Evolutionary conservation across 2,329 filamentous ascomycete species (phyloP), one percentile per base, ranked within the genome.

Genomic region (Sodiomyces alkalinus): DNA sequence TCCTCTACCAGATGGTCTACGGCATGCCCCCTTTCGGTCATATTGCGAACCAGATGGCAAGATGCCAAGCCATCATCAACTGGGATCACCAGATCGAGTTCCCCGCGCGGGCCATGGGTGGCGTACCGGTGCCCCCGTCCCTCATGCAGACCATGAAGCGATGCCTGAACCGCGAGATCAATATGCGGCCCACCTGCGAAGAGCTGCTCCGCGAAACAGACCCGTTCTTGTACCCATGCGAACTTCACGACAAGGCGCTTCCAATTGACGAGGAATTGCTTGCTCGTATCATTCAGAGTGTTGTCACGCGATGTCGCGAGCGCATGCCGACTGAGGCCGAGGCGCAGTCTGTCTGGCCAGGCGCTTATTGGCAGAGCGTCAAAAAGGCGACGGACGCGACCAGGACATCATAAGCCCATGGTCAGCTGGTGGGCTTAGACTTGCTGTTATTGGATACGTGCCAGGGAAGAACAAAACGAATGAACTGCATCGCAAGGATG

Each of bases 1-100:
- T 98, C 35, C 62, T 98, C 10, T 98, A 92, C 56, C 87, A 96
- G 49, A 92, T 98, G 80, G 81, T 87, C 1, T 98, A 98, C 47
- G 90, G 90, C n/a, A 68, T 78, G n/a, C 80, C 83, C 4, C 90
- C 90, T 0, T 98, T 98, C 46, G 85, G 78, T 10, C 86, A 96
- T 47, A 92, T 98, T 41, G 62, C 72, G 33, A 90, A 87, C 52
- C 81, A 77, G 45, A 81, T 92, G 58, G 74, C 80, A 20, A 75
- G 83, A 14, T 90, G 92, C 48, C 75, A 83, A 51, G 80, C 81
- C 34, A 90, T 92, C 46, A 80, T 85, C 40, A 81, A 87, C 50
- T 80, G 73, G 52, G 65, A 74, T 31, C 73, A 85, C 49, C 50
- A 55, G 5, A 81, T 92, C 44, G 69, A 81, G 31, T 90, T 75